Conservation (phyloP, 139 green algal species). For the Mesostigma viride region DNA sequence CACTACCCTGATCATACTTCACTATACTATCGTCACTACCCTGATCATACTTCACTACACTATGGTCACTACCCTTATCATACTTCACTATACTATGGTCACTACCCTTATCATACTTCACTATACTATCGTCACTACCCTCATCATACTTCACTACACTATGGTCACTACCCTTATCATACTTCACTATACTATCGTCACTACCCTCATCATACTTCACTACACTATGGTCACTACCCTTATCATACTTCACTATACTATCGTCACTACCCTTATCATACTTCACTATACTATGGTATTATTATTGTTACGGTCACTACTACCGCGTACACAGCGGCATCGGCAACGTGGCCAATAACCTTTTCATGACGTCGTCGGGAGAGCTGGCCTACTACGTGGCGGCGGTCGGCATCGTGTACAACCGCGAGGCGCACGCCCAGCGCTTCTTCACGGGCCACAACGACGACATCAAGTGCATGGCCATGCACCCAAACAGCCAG, state of each 20-base stretch:
- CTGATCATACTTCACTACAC: no score
- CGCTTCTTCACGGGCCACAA: conserved; percentile 28
- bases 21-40: no score
- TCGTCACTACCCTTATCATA: neutral
- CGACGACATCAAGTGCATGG: conserved; percentile 30
- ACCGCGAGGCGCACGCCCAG: conserved; percentile 11
- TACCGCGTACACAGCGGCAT: neutral
- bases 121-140: no score
- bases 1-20: no score
- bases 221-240: neutral
- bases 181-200: neutral
- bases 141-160: neutral
- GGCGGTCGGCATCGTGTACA: conserved; percentile 18
- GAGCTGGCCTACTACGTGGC: conserved; percentile 19
- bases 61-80: no score
- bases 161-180: neutral
- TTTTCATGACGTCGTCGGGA: conserved; percentile 10
- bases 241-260: no score
- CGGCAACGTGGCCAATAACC: neutral
- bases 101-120: no score
- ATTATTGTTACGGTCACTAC: neutral
- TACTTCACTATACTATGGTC: no score
- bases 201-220: neutral
- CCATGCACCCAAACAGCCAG: conserved; percentile 24
- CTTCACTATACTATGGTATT: neutral